phyloP scores from a whole-genome alignment of 2,329 filamentous ascomycete species.

The Microsporum audouinii region DNA sequence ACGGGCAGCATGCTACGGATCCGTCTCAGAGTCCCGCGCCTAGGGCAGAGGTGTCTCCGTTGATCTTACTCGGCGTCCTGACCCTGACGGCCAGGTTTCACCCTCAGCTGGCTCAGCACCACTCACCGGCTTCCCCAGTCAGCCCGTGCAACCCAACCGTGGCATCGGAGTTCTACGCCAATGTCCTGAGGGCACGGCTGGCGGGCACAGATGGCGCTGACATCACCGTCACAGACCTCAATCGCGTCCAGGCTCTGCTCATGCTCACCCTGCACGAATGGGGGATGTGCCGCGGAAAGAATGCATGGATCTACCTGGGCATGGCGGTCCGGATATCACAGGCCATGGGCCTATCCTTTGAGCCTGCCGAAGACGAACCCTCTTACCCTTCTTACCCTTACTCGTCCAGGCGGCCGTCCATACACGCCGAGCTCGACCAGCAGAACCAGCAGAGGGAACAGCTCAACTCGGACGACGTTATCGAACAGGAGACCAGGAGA shows the following conservation, averaged over 20 bases:
- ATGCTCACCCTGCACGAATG: conserved; percentile 49
- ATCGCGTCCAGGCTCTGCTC: conserved; percentile 42
- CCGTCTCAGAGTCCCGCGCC: conserved; percentile 19
- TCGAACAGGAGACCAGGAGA: conserved; percentile 43
- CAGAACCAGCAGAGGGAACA: conserved; percentile 31
- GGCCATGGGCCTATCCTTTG: conserved; percentile 36
- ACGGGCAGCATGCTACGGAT: conserved; percentile 2
- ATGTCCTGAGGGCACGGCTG: conserved; percentile 39
- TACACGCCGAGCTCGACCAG: conserved; percentile 14
- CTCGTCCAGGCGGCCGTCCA: conserved; percentile 3
- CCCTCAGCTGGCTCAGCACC: conserved; percentile 37
- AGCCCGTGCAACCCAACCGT: conserved; percentile 38
- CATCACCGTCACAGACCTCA: conserved; percentile 36
- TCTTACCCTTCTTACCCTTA: conserved; percentile 19
- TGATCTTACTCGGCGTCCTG: conserved; percentile 46
- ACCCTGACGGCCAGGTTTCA: conserved; percentile 47
- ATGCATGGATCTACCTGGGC: conserved; percentile 42
- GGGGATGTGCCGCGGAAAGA: conserved; percentile 43
- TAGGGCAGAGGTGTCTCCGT: conserved; percentile 32
- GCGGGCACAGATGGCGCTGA: conserved; percentile 33
- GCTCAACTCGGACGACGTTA: conserved; percentile 36
- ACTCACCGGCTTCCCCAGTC: conserved; percentile 36
- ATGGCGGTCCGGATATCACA: conserved; percentile 38
- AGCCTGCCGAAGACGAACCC: conserved; percentile 34
- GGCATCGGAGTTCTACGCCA: conserved; percentile 46